Base-by-base conservation (phyloP, 2,329 filamentous ascomycete genomes). In the Xylariaceae sp. region DNA sequence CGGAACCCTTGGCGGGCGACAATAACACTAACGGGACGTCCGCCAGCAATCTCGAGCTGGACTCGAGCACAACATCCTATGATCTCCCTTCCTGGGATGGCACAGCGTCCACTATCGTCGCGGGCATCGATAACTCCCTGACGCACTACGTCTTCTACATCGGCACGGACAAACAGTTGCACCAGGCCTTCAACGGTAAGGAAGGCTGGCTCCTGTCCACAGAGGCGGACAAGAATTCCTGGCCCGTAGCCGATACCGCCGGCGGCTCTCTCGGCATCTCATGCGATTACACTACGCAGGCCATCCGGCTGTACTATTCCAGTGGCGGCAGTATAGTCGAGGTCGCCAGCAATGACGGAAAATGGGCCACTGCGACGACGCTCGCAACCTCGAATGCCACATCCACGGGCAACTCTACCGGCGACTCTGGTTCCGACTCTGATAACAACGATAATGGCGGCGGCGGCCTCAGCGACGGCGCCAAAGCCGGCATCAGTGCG, bases 61-160 rank as follows among this genome's bases (percentile, higher is more conserved):
- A 50, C 45, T 38, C 55, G 3, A 32, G 38, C 16, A 26, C 37
- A 3, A 32, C 43, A 9, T 56, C 49, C 50, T 63, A 62, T 47
- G 55, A 41, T 3, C 53, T 66, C 6, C 51, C 59, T 6, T 52
- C 52, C 4, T 65, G 61, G 57, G 49, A 55, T 34, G 62, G 62
- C 37, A 57, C 42, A 9, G 49, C 57, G 3, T 42, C 46, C 8
- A 30, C 51, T 15, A 30, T 66, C 17, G 63, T 54, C 28, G 30
- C 64, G n/a, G 53, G 48, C 40, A 49, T 60, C 32, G 57, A 66
- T 51, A 48, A 38, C 11, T 38, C 44, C 4, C 51, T 42, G 37
- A 57, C 55, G 9, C 61, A 57, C 19, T 57, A 45, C 42, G 34
- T 67, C 32, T 66, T 61, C 54, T 68, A 67, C 47, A 55, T 67